phyloP scores from a whole-genome alignment of 306 rosid genomes.

The Vigna reflexopilosa region DNA sequence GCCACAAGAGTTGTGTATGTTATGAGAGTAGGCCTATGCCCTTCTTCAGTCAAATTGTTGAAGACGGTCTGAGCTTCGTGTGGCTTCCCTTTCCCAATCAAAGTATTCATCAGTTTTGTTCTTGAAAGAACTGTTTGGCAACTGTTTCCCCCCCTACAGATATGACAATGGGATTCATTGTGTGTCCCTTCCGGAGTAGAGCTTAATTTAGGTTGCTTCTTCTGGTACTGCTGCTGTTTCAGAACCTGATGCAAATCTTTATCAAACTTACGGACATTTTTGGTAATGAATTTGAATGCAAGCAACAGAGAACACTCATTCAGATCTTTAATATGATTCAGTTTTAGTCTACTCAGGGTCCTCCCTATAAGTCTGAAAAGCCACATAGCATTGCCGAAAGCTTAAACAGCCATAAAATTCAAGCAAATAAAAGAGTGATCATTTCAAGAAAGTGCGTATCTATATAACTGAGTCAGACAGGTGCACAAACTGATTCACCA shows the following conservation, averaged over 20 bases:
- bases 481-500: slow-evolving; percentile 13
- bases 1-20: slow-evolving; percentile 92
- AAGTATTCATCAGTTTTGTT: slow-evolving; percentile 81
- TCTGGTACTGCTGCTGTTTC: slow-evolving; percentile 60
- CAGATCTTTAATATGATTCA: slow-evolving; percentile 9
- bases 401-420: background rate
- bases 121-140: slow-evolving; percentile 83
- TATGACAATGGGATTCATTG: slow-evolving; percentile 61
- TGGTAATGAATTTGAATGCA: background rate
- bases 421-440: background rate
- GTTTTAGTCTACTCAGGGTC: background rate
- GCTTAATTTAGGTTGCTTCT: slow-evolving; percentile 47
- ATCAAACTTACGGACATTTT: background rate
- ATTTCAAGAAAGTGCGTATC: background rate
- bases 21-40: slow-evolving; percentile 82
- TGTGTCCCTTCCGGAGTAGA: slow-evolving; percentile 56
- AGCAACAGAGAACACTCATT: slow-evolving; percentile 1
- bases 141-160: slow-evolving; percentile 66
- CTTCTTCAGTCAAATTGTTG: slow-evolving; percentile 72
- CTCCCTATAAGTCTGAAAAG: slow-evolving; percentile 12
- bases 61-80: slow-evolving; percentile 77
- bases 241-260: background rate
- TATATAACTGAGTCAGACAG: slow-evolving; percentile 3
- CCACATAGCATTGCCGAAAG: background rate
- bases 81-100: slow-evolving; percentile 75